These are phyloP conservation scores for Ilex aquifolium DNA, from an alignment of 257 asterid genomes.

Conservation along the genomic window DNA sequence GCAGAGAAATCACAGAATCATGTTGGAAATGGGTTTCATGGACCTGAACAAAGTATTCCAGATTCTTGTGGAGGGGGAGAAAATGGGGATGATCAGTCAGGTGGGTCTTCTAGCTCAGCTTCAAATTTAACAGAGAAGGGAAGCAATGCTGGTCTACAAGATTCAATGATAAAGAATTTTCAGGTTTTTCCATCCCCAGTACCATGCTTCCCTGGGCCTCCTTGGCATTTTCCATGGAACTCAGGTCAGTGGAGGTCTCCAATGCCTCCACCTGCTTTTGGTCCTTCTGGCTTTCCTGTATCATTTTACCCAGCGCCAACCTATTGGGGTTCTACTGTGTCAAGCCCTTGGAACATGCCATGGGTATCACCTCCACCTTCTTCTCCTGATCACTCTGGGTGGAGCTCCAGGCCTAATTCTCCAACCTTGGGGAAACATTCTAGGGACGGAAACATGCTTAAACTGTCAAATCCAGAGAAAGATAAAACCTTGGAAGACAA, in stretches of 20 bases:
- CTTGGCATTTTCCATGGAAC: background rate
- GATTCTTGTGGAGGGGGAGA: constrained; percentile 7
- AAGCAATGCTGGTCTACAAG: background rate
- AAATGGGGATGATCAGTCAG: constrained; percentile 15
- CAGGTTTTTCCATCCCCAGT: constrained; percentile 12
- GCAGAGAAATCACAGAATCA: constrained; percentile 19
- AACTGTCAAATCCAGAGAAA: constrained; percentile 10
- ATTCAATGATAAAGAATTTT: background rate
- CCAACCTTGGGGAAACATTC: constrained; percentile 49
- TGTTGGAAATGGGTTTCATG: constrained; percentile 17
- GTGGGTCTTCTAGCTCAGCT: constrained; percentile 10
- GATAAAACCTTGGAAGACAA: constrained; percentile 10
- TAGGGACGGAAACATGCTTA: constrained; percentile 34
- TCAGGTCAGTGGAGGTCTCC: background rate
- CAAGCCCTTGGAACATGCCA: constrained; percentile 31
- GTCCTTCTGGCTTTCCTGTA: constrained; percentile 29
- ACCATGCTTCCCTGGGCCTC: constrained; percentile 2
- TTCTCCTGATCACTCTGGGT: constrained; percentile 17
- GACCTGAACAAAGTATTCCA: constrained; percentile 8
- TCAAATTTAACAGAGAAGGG: constrained; percentile 12
- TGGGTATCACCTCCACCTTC: constrained; percentile 20
- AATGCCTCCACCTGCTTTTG: constrained; percentile 12
- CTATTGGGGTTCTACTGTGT: constrained; percentile 40
- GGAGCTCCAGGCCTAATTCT: constrained; percentile 16
- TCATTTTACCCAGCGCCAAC: constrained; percentile 47